Base-by-base conservation (phyloP, 352 stramenopile species). In the Thraustochytrium sp. region DNA sequence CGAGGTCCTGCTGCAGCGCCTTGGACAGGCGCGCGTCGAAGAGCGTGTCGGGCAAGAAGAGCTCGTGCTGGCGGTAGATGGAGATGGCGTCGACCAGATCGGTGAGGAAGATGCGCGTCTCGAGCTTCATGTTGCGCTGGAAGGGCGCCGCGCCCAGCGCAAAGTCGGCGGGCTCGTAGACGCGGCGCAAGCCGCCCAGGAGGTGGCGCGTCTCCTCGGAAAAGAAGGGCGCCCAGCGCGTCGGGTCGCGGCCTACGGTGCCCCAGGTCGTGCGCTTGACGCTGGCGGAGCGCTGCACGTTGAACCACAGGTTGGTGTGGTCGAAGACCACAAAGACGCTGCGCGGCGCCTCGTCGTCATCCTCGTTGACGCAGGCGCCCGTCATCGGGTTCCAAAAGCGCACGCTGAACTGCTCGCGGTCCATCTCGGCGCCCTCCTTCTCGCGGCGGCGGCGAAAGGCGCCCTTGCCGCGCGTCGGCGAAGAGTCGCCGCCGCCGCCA, bases 61-160 rank as follows among this genome's bases (percentile, higher is more conserved):
- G 42, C 68, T 80, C 40, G 38, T 80, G 68, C 34, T 80, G 68
- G 21, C 68, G 68, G 51, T 63, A 80, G 13, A 80, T 46, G 13
- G 68, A 80, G 18, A 80, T 80, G 42, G 68, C 68, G 46, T 80
- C 68, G 8, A 80, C 68, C 0, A 80, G 1, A 31, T 80, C 68
- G 3, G 34, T 48, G 11, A 80, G 49, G 2, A 80, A 44, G 38
- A 80, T 80, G 44, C 63, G 76, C n/a, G 68, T 55, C 49, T 80
- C 68, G 1, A 80, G 9, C 68, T 40, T 53, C 26, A 40, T 65
- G 38, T 64, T 61, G 5, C 68, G 42, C 23, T 16, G 4, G 9
- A 11, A 13, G 5, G 40, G 34, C 13, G 68, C 3, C 21, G 37
- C n/a, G 46, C 3, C 13, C 4, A 72, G 9, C 1, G 42, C 26